phyloP scores from a whole-genome alignment of 1,284 basidiomycete species.

The Caloboletus firmus region DNA sequence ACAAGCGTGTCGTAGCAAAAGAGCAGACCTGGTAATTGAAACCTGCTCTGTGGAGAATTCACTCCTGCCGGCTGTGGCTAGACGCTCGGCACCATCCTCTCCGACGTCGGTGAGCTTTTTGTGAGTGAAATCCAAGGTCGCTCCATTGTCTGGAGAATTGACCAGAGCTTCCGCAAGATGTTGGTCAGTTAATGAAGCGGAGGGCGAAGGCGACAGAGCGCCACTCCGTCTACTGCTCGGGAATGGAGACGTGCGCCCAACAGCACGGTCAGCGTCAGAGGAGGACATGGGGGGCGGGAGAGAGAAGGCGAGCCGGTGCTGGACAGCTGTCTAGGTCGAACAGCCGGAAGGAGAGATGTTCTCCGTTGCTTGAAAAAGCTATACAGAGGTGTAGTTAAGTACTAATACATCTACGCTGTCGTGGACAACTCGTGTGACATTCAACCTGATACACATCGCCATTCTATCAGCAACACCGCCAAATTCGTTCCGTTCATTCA shows the following conservation, averaged over 20 bases:
- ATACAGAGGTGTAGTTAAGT: slow-evolving; percentile 9
- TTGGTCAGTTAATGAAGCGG: slow-evolving; percentile 49
- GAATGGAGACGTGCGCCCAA: slow-evolving; percentile 31
- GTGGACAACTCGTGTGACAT: neutral
- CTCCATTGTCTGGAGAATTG: slow-evolving; percentile 73
- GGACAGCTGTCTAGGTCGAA: slow-evolving; percentile 20
- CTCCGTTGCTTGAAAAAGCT: slow-evolving; percentile 25
- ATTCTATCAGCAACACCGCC: slow-evolving; percentile 4
- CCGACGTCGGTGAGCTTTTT: slow-evolving; percentile 75
- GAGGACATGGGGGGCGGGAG: slow-evolving; percentile 30
- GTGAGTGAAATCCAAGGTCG: slow-evolving; percentile 81
- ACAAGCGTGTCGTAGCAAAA: slow-evolving; percentile 7
- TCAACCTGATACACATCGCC: slow-evolving; percentile 9
- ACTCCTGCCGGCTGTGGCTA: slow-evolving; percentile 61
- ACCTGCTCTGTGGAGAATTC: slow-evolving; percentile 52
- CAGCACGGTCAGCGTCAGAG: slow-evolving; percentile 37
- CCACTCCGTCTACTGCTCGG: slow-evolving; percentile 20
- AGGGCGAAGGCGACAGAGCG: slow-evolving; percentile 34
- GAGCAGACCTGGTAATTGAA: slow-evolving; percentile 67
- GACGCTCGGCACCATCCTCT: slow-evolving; percentile 69
- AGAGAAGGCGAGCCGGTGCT: slow-evolving; percentile 7
- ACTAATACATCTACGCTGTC: slow-evolving; percentile 4
- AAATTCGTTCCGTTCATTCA: slow-evolving; percentile 6
- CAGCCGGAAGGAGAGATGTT: slow-evolving; percentile 11
- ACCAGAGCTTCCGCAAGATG: slow-evolving; percentile 67